Conservation (phyloP, 139 green algal genomes). For the Micractinium sp. region DNA sequence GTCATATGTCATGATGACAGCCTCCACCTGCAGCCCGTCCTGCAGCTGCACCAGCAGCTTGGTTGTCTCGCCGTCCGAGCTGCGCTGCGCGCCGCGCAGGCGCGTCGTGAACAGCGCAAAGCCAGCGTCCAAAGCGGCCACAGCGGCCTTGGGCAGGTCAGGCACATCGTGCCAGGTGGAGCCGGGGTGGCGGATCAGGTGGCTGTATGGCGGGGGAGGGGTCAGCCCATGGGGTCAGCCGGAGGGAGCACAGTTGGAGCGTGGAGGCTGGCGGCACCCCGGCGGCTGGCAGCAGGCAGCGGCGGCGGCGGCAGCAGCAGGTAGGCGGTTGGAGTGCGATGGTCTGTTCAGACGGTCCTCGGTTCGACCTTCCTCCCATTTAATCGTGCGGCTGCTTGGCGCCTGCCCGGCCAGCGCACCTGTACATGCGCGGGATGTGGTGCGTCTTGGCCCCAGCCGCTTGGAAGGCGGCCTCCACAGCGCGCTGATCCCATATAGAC, state of each 20-base stretch:
- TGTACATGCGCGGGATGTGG: conserved; percentile 69
- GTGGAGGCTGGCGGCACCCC: no score
- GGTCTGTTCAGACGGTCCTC: neutral
- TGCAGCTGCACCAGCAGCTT: conserved; percentile 93
- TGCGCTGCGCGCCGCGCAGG: conserved; percentile 59
- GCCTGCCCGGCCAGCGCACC: conserved; percentile 41
- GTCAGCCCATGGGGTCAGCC: neutral
- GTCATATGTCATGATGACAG: conserved; percentile 92
- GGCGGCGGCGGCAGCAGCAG: neutral
- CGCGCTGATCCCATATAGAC: conserved; percentile 66
- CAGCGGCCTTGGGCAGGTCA: conserved; percentile 75
- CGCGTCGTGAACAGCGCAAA: conserved; percentile 69
- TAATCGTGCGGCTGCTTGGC: neutral
- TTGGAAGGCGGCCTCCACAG: conserved; percentile 60
- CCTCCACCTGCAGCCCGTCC: conserved; percentile 91
- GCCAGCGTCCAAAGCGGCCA: conserved; percentile 52
- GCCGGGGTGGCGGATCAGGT: conserved; percentile 66
- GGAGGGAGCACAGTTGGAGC: neutral
- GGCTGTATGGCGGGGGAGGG: conserved; percentile 43
- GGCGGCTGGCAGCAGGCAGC: neutral
- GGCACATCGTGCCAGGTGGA: conserved; percentile 66
- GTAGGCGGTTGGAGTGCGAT: neutral
- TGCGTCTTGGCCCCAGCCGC: conserved; percentile 62
- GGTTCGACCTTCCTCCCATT: neutral
- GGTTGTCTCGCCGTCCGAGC: conserved; percentile 73